A percentile compares a stretch with the other conserved stretches of the same genome.
These are phyloP conservation scores for Davidsoniella virescens DNA, from an alignment of 2,329 filamentous ascomycete species.

Conservation along the genomic window DNA sequence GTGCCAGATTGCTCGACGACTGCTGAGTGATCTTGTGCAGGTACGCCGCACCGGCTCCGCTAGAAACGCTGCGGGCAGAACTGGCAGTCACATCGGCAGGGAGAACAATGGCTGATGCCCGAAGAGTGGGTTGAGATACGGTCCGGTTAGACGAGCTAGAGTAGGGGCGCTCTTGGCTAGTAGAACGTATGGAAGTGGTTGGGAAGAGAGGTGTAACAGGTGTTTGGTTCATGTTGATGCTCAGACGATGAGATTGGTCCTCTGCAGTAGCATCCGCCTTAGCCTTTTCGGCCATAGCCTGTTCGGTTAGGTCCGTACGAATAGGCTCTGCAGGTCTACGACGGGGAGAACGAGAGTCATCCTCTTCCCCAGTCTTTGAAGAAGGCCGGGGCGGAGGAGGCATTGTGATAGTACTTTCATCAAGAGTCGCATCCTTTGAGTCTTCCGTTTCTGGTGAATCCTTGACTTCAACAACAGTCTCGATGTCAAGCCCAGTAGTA, in stretches of 20 bases:
- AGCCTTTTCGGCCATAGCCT: constrained; percentile 25
- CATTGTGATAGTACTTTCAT: background rate
- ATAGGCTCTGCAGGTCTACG: constrained; percentile 8
- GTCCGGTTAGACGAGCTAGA: constrained; percentile 25
- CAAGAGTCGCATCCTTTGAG: constrained; percentile 1
- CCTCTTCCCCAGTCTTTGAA: constrained; percentile 13
- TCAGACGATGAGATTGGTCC: constrained; percentile 66
- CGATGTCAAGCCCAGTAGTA: background rate
- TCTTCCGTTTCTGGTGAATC: background rate
- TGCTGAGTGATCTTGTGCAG: constrained; percentile 39
- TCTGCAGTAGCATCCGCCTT: constrained; percentile 70
- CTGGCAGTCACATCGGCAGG: constrained; percentile 30
- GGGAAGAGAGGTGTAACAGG: constrained; percentile 53
- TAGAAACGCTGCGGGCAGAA: constrained; percentile 37
- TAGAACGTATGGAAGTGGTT: constrained; percentile 12
- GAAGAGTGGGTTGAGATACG: constrained; percentile 30
- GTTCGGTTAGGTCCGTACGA: constrained; percentile 33
- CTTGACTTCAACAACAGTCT: background rate
- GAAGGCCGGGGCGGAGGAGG: background rate
- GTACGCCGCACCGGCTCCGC: constrained; percentile 32
- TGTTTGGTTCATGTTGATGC: constrained; percentile 52
- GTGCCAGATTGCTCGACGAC: constrained; percentile 31
- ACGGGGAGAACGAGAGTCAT: background rate
- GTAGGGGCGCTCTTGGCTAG: constrained; percentile 15
- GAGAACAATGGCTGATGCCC: constrained; percentile 22